A percentile compares a stretch with the other conserved stretches of the same genome.
Evolutionary conservation across 208 protist genomes (phyloP).

Genomic region (Wallacemonas sp.): DNA sequence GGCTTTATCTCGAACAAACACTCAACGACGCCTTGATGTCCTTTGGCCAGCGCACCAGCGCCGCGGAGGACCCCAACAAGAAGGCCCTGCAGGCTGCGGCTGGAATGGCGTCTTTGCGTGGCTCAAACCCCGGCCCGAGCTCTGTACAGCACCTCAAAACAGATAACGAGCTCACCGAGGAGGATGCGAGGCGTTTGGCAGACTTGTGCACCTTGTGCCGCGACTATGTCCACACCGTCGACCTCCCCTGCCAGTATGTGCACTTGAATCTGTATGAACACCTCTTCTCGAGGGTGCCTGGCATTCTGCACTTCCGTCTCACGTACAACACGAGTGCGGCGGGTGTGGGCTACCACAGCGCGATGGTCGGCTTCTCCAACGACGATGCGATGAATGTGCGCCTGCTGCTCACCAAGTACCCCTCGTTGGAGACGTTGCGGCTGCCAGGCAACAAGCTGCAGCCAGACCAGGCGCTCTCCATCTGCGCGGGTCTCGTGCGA

Average conservation of each 20-base stretch:
- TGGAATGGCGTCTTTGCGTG: conserved; percentile 12
- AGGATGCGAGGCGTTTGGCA: conserved; percentile 35
- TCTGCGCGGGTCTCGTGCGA: conserved; percentile 55
- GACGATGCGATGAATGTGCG: conserved; percentile 61
- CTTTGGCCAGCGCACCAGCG: conserved; percentile 27
- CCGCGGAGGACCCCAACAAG: neutral
- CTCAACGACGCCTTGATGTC: conserved; percentile 74
- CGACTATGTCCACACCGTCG: conserved; percentile 67
- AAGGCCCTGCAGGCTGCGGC: conserved; percentile 1
- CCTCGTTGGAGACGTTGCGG: conserved; percentile 44
- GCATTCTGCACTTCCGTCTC: conserved; percentile 64
- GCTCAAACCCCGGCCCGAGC: conserved; percentile 7
- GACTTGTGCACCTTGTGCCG: conserved; percentile 68
- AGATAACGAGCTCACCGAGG: conserved; percentile 19
- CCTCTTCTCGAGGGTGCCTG: conserved; percentile 66
- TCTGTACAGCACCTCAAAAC: conserved; percentile 4
- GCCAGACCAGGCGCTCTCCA: conserved; percentile 45
- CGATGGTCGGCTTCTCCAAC: conserved; percentile 72
- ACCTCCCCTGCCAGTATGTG: conserved; percentile 69
- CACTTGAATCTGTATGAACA: conserved; percentile 71
- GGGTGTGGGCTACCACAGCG: conserved; percentile 50
- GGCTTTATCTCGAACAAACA: conserved; percentile 77
- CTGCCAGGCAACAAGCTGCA: conserved; percentile 76
- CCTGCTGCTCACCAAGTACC: conserved; percentile 51
- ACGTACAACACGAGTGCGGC: conserved; percentile 70